Conservation (phyloP, 1,139 yeast genomes). For the Suzukiozyma palmioleophila region DNA sequence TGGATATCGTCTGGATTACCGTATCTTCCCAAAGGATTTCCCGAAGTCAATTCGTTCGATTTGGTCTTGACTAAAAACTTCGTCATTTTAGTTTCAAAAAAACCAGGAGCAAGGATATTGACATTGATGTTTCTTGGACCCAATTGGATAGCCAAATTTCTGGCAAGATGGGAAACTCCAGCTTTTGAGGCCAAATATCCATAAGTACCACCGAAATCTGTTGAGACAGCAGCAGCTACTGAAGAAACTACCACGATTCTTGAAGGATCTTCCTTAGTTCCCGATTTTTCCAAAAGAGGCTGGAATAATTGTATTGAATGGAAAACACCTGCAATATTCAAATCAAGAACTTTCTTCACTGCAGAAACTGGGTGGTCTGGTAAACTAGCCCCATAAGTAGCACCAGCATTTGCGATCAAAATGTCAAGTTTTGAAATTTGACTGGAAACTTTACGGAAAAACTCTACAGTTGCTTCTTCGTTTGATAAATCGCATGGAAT, state of each 20-base stretch:
- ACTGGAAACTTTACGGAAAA: slow-evolving; percentile 40
- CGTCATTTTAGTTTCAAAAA: slow-evolving; percentile 76
- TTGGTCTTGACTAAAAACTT: slow-evolving; percentile 43
- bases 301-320: slow-evolving; percentile 59
- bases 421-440: slow-evolving; percentile 51
- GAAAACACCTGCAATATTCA: slow-evolving; percentile 72
- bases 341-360: slow-evolving; percentile 57
- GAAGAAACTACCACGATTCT: slow-evolving; percentile 69
- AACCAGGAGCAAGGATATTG: slow-evolving; percentile 73
- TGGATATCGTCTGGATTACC: slow-evolving; percentile 62
- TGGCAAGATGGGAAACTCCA: slow-evolving; percentile 69
- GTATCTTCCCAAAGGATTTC: slow-evolving; percentile 54
- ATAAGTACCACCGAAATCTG: slow-evolving; percentile 52
- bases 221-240: slow-evolving; percentile 42
- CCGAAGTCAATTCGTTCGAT: neutral
- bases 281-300: slow-evolving; percentile 54
- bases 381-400: slow-evolving; percentile 72
- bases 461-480: slow-evolving; percentile 45
- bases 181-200: slow-evolving; percentile 78
- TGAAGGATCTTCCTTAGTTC: slow-evolving; percentile 56
- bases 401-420: slow-evolving; percentile 76
- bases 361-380: slow-evolving; percentile 61
- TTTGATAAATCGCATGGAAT: slow-evolving; percentile 60
- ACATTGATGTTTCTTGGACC: slow-evolving; percentile 67
- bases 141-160: slow-evolving; percentile 56